Base-by-base conservation (phyloP, 768 basidiomycete species). In the Termitomyces bulborhizus region DNA sequence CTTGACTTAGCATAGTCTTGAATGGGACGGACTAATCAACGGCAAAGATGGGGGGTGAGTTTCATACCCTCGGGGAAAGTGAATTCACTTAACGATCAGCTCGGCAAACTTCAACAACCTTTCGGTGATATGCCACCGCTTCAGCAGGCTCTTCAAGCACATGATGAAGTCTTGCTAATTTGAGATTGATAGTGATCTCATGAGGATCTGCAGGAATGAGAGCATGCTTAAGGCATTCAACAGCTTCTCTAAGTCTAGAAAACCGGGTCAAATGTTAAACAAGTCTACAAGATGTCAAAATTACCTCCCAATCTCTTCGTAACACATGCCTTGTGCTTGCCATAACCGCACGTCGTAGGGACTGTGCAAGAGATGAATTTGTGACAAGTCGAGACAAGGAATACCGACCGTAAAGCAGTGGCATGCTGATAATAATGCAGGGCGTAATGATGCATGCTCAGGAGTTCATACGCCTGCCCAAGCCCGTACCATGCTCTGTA, bases 401-500 rank as follows among this genome's bases (percentile, higher is more conserved):
- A 12, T 37, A 36, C 71, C 54, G 62, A 93, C 93, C 93, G 78
- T 53, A 98, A 75, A 18, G 95, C 90, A 27, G 94, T 95, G 3
- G 97, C 95, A 64, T 92, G 85, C 65, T 98, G 95, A 67, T 95
- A 98, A 71, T 98, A 99, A 69, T 96, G 85, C 29, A 98, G 75
- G 5, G 96, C 89, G 72, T 98, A 98, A 66, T 92, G 86, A 59
- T 93, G 93, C 95, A 98, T 98, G 65, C 89, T 94, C 51, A 98
- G 73, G 24, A 99, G 78, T 64, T 98, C 96, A 67, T 98, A 99
- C 12, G 96, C 93, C 68, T 99, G 97, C 3, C 96, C 97, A 51
- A 99, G 84, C 36, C 97, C 97, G 70, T 95, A 98, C 97, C 97
- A 99, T 6, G 95, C 96, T 55, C 96, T 74, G 65, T 97, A 98